These are phyloP conservation scores for Psidium friedrichsthalianum DNA, from an alignment of 345 rosid species.

Conservation along the genomic window DNA sequence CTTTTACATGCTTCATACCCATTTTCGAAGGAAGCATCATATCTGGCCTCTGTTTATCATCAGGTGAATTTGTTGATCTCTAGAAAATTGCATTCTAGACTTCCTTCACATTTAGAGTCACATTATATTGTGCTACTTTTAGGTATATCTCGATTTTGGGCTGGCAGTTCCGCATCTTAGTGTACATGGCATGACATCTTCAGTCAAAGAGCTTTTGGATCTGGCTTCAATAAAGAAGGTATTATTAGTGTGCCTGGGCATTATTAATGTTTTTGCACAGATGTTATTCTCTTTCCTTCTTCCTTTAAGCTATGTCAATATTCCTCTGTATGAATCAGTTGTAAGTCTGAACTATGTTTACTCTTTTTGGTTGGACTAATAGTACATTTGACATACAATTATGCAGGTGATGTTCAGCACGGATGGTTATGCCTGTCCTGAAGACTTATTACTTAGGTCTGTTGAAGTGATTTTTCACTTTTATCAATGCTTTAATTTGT, in stretches of 20 bases:
- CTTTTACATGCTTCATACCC: conserved; percentile 96
- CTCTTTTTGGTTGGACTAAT: background rate
- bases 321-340: background rate
- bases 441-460: conserved; percentile 79
- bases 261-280: background rate
- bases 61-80: conserved; percentile 37
- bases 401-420: conserved; percentile 98
- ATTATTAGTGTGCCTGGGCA: background rate
- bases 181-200: conserved; percentile 75
- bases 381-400: background rate
- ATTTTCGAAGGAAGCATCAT: conserved; percentile 88
- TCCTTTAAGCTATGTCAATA: background rate
- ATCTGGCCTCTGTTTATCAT: conserved; percentile 69
- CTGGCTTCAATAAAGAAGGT: conserved; percentile 85
- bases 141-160: conserved; percentile 97
- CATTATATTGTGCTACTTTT: background rate
- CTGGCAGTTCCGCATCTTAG: conserved; percentile 91
- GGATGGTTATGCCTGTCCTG: conserved; percentile 91
- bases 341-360: background rate
- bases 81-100: background rate
- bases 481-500: background rate
- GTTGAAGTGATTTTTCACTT: conserved; percentile 8
- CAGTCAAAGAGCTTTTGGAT: conserved; percentile 83
- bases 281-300: background rate
- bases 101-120: conserved; percentile 1